phyloP scores from a whole-genome alignment of 2,329 filamentous ascomycete species.

The Sporothrix inflata region DNA sequence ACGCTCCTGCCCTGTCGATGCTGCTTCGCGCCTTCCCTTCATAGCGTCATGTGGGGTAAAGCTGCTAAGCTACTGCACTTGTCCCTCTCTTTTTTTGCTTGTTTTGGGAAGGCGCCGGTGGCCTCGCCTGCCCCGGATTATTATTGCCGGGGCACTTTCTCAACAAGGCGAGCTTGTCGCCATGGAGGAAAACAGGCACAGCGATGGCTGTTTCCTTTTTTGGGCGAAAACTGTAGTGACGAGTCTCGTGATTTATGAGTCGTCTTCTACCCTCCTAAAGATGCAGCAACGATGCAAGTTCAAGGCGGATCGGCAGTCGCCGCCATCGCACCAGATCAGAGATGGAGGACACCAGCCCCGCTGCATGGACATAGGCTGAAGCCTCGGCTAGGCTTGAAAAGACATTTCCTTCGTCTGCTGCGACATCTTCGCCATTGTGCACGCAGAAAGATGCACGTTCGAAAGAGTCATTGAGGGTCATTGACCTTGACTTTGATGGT shows the following conservation, averaged over 20 bases:
- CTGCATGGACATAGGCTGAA: neutral
- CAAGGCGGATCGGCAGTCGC: neutral
- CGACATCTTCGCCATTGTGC: neutral
- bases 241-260: neutral
- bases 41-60: conserved; percentile 12
- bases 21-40: neutral
- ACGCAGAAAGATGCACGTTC: neutral
- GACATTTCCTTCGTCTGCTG: neutral
- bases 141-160: conserved; percentile 9
- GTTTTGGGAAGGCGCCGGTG: conserved; percentile 19
- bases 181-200: neutral
- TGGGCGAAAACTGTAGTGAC: neutral
- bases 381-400: conserved; percentile 12
- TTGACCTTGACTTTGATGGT: neutral
- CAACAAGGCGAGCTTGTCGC: neutral
- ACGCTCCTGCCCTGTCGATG: neutral
- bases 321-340: conserved; percentile 13
- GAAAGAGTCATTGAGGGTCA: neutral
- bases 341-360: neutral
- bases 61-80: neutral
- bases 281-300: neutral
- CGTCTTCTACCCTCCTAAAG: neutral
- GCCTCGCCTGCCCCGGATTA: conserved; percentile 8
- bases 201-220: neutral
- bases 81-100: neutral